These are phyloP conservation scores for Myochromella boudieri DNA, from an alignment of 768 basidiomycete genomes.

Conservation along the genomic window DNA sequence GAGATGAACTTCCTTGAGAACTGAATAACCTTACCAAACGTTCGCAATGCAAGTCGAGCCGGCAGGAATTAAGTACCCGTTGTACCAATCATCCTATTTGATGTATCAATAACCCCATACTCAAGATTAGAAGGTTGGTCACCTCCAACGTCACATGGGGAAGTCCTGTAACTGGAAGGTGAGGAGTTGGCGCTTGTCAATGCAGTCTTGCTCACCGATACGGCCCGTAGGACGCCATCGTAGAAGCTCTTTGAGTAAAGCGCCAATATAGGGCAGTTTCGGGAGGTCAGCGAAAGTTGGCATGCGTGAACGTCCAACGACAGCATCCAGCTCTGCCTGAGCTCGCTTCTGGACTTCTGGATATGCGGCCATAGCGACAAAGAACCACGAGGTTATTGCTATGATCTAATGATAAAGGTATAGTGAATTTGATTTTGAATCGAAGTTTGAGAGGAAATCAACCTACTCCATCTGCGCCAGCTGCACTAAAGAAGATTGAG, in stretches of 20 bases:
- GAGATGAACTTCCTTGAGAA: slow-evolving; percentile 17
- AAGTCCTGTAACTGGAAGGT: slow-evolving; percentile 31
- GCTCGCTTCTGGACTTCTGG: slow-evolving; percentile 59
- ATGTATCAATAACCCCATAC: too few relatives aligned
- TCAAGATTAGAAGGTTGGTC: too few relatives aligned
- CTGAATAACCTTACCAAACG: slow-evolving; percentile 36
- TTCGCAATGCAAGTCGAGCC: slow-evolving; percentile 53
- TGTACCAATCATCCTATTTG: slow-evolving; percentile 62
- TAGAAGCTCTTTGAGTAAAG: slow-evolving; percentile 57
- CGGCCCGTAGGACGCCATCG: slow-evolving; percentile 51
- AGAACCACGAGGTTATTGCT: too few relatives aligned
- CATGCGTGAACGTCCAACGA: slow-evolving; percentile 59
- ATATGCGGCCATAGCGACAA: slow-evolving; percentile 58
- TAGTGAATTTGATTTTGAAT: too few relatives aligned
- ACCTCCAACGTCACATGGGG: slow-evolving; percentile 58
- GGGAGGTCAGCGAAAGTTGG: slow-evolving; percentile 60
- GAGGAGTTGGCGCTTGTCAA: too few relatives aligned
- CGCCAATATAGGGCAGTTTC: slow-evolving; percentile 59
- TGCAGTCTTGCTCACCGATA: slow-evolving; percentile 38
- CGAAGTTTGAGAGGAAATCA: neutral
- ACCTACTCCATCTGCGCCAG: slow-evolving; percentile 6
- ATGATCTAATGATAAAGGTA: too few relatives aligned
- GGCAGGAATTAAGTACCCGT: slow-evolving; percentile 63
- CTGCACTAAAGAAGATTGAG: slow-evolving; percentile 1
- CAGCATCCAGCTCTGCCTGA: slow-evolving; percentile 60